Conservation (phyloP, 2,329 filamentous ascomycete species). For the Coleophoma crateriformis region DNA sequence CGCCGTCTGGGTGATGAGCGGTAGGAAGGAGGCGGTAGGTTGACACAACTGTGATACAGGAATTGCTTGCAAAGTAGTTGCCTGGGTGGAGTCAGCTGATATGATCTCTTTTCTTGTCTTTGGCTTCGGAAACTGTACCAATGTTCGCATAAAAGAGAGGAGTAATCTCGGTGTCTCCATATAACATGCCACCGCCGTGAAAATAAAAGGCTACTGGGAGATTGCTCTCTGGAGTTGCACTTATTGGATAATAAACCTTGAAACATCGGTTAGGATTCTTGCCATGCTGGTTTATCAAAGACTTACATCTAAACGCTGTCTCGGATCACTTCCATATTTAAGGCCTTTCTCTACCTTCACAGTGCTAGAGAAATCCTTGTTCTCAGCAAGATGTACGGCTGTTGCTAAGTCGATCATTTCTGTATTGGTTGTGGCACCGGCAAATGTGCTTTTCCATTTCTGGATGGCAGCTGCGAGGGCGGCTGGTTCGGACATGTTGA, state of each 20-base stretch:
- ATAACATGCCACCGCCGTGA: background rate
- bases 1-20: background rate
- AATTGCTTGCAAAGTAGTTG: conserved; percentile 1
- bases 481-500: background rate
- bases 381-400: background rate
- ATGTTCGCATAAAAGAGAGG: background rate
- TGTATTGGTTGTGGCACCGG: background rate
- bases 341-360: background rate
- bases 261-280: background rate
- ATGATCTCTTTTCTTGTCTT: background rate
- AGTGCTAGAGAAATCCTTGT: background rate
- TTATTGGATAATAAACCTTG: conserved; percentile 1
- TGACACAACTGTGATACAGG: background rate
- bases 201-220: background rate
- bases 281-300: background rate
- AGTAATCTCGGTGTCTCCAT: background rate
- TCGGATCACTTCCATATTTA: background rate
- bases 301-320: conserved; percentile 1
- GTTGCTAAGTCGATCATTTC: background rate
- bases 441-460: background rate
- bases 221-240: background rate
- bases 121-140: background rate
- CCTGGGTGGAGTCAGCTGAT: background rate
- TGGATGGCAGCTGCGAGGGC: background rate
- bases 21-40: background rate